Evolutionary conservation across 1,139 yeast genomes (phyloP).

Genomic region (Diutina pseudorugosa): DNA sequence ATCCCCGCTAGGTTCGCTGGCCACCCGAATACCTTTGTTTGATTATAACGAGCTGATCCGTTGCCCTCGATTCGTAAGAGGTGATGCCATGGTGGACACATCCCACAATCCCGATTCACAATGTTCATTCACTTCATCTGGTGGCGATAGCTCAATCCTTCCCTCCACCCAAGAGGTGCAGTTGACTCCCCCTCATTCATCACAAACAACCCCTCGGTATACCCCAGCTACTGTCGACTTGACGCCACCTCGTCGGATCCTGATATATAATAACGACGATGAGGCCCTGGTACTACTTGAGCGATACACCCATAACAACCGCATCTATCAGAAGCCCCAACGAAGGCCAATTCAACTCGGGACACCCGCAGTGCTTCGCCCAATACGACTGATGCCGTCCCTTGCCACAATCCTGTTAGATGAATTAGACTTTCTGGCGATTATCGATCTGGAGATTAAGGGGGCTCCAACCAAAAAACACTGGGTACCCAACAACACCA

Average conservation of each 20-base stretch:
- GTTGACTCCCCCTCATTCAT: background rate
- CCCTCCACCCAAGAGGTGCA: background rate
- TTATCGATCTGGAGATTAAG: background rate
- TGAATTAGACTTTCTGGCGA: background rate
- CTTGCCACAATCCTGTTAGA: background rate
- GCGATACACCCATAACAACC: background rate
- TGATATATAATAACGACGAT: background rate
- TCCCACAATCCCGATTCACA: background rate
- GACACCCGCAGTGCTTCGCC: constrained; percentile 1
- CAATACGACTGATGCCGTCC: constrained; percentile 1
- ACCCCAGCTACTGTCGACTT: constrained; percentile 1
- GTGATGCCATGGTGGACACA: background rate
- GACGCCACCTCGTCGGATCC: background rate
- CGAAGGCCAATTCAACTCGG: background rate
- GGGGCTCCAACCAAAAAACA: background rate
- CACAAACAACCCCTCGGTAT: background rate
- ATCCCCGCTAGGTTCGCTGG: background rate
- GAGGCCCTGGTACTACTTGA: background rate
- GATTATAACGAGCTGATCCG: constrained; percentile 3
- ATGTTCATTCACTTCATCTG: background rate
- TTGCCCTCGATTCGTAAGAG: background rate
- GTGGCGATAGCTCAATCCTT: background rate
- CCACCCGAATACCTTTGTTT: background rate
- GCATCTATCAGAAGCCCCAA: background rate
- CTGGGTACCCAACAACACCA: background rate